These are phyloP conservation scores for Neostapfia colusana DNA, from an alignment of 176 grass and related monocot species.

Conservation along the genomic window DNA sequence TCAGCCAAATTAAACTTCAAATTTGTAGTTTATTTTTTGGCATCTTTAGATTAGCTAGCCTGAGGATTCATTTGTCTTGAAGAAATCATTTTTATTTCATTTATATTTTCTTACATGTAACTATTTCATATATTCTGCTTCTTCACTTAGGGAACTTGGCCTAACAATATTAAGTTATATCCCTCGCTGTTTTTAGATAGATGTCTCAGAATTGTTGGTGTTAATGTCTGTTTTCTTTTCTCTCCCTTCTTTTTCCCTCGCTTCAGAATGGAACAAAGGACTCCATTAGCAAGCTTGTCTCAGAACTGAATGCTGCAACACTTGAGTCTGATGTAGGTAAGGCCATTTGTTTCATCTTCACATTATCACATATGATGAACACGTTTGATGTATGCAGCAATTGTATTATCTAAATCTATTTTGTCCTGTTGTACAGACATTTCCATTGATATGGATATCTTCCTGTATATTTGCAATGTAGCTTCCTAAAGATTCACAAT, in stretches of 20 bases:
- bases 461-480: background rate
- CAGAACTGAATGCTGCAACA: constrained; percentile 85
- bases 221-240: constrained; percentile 16
- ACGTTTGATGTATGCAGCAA: too few species aligned
- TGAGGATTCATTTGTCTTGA: background rate
- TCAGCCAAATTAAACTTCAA: background rate
- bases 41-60: background rate
- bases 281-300: constrained; percentile 86
- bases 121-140: background rate
- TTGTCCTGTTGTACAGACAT: background rate
- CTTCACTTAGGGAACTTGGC: constrained; percentile 8
- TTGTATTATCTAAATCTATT: too few species aligned
- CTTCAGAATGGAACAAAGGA: constrained; percentile 91
- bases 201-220: background rate
- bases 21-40: background rate
- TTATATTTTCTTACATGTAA: too few species aligned
- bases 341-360: constrained; percentile 26
- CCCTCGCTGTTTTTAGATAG: background rate
- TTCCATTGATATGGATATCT: background rate
- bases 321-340: constrained; percentile 98
- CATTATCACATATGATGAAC: background rate
- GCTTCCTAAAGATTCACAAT: background rate
- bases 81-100: background rate
- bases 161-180: background rate
- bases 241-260: constrained; percentile 17